phyloP scores from a whole-genome alignment of 495 filamentous ascomycete species.

The Lepidopterella palustris region DNA sequence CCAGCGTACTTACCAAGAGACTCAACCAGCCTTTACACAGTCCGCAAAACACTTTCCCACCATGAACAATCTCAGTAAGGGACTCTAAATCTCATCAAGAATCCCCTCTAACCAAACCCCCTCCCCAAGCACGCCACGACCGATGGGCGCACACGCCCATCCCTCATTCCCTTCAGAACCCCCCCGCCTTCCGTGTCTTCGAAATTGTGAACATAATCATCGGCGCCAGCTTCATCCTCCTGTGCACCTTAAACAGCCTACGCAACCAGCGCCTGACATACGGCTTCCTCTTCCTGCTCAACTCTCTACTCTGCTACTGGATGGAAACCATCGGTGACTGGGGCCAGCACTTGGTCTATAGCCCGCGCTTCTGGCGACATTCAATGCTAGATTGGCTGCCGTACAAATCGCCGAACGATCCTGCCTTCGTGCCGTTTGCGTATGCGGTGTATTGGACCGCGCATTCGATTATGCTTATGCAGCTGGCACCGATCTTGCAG shows the following conservation, averaged over 20 bases:
- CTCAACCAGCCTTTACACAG: too few species aligned
- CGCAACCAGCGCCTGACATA: neutral
- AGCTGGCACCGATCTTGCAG: neutral
- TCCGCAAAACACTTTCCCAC: too few species aligned
- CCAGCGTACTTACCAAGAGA: too few species aligned
- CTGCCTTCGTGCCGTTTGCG: neutral
- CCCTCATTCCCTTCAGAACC: neutral
- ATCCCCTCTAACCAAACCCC: too few species aligned
- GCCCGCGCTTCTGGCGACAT: neutral
- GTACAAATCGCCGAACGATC: neutral
- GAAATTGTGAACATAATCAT: neutral
- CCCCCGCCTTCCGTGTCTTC: neutral
- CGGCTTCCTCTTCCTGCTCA: neutral
- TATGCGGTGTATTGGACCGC: neutral
- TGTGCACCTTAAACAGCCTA: neutral
- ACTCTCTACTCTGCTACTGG: neutral
- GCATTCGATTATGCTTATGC: neutral
- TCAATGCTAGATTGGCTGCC: neutral
- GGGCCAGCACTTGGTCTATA: neutral
- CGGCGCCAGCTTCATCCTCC: neutral
- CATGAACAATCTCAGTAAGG: too few species aligned
- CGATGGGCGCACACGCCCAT: neutral
- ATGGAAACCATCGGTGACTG: neutral
- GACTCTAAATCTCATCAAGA: too few species aligned
- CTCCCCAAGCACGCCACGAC: too few species aligned